Conservation (phyloP, 1,284 basidiomycete genomes). For the Rugosomyces carneus region DNA sequence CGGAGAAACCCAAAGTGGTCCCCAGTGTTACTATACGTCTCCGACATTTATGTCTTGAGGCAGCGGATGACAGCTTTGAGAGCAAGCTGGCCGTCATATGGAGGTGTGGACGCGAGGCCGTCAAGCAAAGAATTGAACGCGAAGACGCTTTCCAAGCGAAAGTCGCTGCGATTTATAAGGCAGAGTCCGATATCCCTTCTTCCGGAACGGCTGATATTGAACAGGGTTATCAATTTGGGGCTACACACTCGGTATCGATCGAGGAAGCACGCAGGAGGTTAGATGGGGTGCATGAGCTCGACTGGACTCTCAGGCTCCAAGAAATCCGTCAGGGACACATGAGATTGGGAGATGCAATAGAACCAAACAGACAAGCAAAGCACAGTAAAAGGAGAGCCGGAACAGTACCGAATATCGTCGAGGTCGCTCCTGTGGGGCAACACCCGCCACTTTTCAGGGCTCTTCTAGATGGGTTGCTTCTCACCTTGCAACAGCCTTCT, state of each 20-base stretch:
- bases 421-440: slow-evolving; percentile 28
- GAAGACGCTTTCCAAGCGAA: slow-evolving; percentile 83
- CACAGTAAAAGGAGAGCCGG: slow-evolving; percentile 18
- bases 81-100: slow-evolving; percentile 75
- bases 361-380: slow-evolving; percentile 26
- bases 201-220: slow-evolving; percentile 21
- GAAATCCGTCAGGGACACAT: slow-evolving; percentile 30
- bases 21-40: slow-evolving; percentile 65
- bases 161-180: slow-evolving; percentile 50
- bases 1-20: slow-evolving; percentile 67
- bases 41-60: slow-evolving; percentile 65
- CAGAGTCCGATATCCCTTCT: slow-evolving; percentile 31
- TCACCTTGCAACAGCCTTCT: slow-evolving; percentile 59
- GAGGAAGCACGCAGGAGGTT: slow-evolving; percentile 74
- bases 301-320: slow-evolving; percentile 65
- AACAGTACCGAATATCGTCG: slow-evolving; percentile 32
- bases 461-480: slow-evolving; percentile 51
- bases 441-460: slow-evolving; percentile 47
- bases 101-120: slow-evolving; percentile 73
- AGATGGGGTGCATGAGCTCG: slow-evolving; percentile 68
- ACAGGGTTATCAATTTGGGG: slow-evolving; percentile 50
- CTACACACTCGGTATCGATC: slow-evolving; percentile 60
- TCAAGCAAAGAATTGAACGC: slow-evolving; percentile 67
- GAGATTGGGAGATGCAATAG: slow-evolving; percentile 28
- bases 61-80: slow-evolving; percentile 88